A percentile compares a stretch with the other conserved stretches of the same genome.
phyloP scores from a whole-genome alignment of 495 filamentous ascomycete genomes.

The Clohesyomyces aquaticus region DNA sequence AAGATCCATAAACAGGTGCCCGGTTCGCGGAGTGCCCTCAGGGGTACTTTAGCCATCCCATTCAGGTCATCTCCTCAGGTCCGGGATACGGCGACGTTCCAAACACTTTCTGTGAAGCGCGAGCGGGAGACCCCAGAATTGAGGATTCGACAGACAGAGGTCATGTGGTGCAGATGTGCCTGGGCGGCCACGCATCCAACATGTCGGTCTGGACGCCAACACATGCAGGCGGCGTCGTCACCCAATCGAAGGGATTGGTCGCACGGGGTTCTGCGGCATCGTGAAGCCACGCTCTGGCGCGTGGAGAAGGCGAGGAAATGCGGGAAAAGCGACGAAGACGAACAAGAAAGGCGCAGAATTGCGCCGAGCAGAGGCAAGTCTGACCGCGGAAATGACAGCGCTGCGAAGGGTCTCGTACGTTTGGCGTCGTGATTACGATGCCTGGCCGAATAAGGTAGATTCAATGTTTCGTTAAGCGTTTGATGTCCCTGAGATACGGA shows the following conservation, averaged over 20 bases:
- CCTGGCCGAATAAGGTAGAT: background rate
- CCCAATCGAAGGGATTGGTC: background rate
- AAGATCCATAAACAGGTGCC: background rate
- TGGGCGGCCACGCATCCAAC: background rate
- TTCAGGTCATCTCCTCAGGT: background rate
- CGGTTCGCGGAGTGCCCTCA: background rate
- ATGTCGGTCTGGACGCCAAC: background rate
- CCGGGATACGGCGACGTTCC: background rate
- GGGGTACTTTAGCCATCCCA: background rate
- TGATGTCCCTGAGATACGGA: background rate
- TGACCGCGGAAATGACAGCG: background rate
- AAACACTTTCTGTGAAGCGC: background rate
- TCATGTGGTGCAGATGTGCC: background rate
- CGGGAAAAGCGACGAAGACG: background rate
- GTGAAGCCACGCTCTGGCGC: background rate
- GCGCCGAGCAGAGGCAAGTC: background rate
- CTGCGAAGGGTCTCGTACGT: background rate
- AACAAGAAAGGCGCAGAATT: background rate
- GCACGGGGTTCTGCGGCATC: background rate
- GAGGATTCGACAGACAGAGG: background rate
- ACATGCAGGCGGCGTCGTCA: background rate
- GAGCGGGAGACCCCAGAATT: too few relatives aligned
- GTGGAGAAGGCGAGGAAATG: background rate
- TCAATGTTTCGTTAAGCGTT: background rate
- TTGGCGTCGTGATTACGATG: slow-evolving; percentile 1